These are phyloP conservation scores for Silene conica DNA, from an alignment of 148 eudicot genomes.

Conservation along the genomic window DNA sequence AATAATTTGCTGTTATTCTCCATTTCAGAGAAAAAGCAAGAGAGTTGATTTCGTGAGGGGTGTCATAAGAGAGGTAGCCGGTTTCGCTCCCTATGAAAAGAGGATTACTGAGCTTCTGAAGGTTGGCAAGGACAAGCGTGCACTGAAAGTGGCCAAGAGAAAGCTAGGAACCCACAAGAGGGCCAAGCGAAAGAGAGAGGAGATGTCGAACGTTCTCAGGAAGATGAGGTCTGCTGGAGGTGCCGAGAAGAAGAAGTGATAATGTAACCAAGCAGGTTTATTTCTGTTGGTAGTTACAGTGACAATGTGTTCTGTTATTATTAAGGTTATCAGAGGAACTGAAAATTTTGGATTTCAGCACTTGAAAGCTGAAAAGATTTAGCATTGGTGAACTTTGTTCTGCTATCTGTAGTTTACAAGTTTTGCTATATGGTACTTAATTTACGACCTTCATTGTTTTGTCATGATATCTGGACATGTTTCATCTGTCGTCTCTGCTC, in stretches of 20 bases:
- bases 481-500: too few species aligned
- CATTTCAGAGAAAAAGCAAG: conserved; percentile 38
- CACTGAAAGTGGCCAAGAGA: conserved; percentile 47
- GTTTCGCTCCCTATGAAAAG: conserved; percentile 40
- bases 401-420: too few species aligned
- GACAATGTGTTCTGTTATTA: not conserved
- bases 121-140: conserved; percentile 54
- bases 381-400: too few species aligned
- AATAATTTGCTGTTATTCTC: not conserved
- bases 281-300: not conserved
- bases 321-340: not conserved
- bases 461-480: too few species aligned
- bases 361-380: too few species aligned
- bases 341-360: too few species aligned
- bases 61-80: conserved; percentile 39
- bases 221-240: conserved; percentile 33
- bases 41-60: conserved; percentile 35
- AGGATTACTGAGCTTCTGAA: conserved; percentile 44
- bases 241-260: not conserved
- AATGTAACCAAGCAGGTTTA: not conserved
- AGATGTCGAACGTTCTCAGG: conserved; percentile 53
- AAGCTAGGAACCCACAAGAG: conserved; percentile 62
- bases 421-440: too few species aligned
- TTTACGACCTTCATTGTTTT: too few species aligned
- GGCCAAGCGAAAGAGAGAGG: conserved; percentile 55